phyloP scores from a whole-genome alignment of 2,329 filamentous ascomycete species.

The Atkinsonella hypoxylon region DNA sequence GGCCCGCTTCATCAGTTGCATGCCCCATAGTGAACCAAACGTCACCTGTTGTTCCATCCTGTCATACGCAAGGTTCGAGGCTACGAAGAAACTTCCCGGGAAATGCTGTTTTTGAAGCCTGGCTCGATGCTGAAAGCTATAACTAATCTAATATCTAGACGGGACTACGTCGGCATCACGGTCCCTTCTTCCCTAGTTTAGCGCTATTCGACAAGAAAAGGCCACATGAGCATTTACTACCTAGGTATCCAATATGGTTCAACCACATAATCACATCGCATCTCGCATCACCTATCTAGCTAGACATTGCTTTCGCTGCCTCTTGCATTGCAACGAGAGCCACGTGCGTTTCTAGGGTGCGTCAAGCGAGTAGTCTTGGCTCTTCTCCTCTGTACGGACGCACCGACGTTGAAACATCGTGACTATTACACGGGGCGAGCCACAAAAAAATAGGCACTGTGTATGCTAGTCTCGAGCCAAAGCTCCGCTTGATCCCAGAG shows the following conservation, averaged over 20 bases:
- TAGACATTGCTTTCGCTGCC: background rate
- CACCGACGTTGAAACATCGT: background rate
- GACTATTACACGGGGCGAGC: slow-evolving; percentile 1
- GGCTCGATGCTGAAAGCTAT: background rate
- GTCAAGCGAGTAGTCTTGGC: background rate
- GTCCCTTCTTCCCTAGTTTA: background rate
- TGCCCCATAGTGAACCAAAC: background rate
- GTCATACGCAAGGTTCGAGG: background rate
- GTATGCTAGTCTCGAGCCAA: background rate
- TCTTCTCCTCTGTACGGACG: background rate
- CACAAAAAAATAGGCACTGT: slow-evolving; percentile 2
- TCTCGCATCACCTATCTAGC: background rate
- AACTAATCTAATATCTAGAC: background rate
- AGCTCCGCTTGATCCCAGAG: slow-evolving; percentile 1
- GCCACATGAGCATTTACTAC: background rate
- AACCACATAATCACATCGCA: background rate
- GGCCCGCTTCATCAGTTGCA: background rate
- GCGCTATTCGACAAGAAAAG: background rate
- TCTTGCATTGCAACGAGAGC: background rate
- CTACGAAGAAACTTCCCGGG: background rate
- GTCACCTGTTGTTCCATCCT: background rate
- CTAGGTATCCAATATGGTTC: background rate
- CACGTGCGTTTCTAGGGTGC: background rate
- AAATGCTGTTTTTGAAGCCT: background rate
- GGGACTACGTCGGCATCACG: background rate